Evolutionary conservation across 2,329 filamentous ascomycete genomes (phyloP).

Genomic region (Nemania sp.): DNA sequence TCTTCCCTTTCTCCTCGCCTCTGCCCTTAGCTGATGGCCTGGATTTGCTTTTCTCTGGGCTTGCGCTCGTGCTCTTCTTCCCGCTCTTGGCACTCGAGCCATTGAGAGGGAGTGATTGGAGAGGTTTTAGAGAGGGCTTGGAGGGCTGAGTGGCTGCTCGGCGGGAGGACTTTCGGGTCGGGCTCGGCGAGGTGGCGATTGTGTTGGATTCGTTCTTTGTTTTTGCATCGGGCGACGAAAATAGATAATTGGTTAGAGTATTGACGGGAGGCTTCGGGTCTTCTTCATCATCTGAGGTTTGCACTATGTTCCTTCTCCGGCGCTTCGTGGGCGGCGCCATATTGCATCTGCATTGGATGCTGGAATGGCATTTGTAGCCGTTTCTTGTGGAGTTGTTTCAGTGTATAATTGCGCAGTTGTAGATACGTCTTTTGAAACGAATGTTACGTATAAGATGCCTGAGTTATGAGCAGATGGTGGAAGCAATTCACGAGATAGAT

Average conservation of each 20-base stretch:
- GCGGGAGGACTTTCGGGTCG: slow-evolving; percentile 44
- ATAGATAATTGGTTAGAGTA: slow-evolving; percentile 65
- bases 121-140: slow-evolving; percentile 44
- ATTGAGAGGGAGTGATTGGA: slow-evolving; percentile 46
- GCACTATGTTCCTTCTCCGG: slow-evolving; percentile 67
- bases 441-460: neutral
- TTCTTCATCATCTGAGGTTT: slow-evolving; percentile 63
- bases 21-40: slow-evolving; percentile 52
- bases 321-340: slow-evolving; percentile 72
- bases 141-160: slow-evolving; percentile 38
- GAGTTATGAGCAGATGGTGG: neutral
- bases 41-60: slow-evolving; percentile 59
- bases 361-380: slow-evolving; percentile 44
- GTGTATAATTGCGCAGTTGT: slow-evolving; percentile 1
- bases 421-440: slow-evolving; percentile 2
- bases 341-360: slow-evolving; percentile 33
- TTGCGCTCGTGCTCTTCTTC: slow-evolving; percentile 57
- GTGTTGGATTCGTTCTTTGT: slow-evolving; percentile 49
- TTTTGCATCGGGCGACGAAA: slow-evolving; percentile 63
- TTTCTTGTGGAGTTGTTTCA: slow-evolving; percentile 2
- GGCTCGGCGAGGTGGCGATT: slow-evolving; percentile 44
- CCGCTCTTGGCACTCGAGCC: slow-evolving; percentile 42
- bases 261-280: slow-evolving; percentile 56
- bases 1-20: slow-evolving; percentile 63
- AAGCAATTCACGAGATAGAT: neutral